Base-by-base conservation (phyloP, 352 stramenopile species). In the Pseudoperonospora humuli region DNA sequence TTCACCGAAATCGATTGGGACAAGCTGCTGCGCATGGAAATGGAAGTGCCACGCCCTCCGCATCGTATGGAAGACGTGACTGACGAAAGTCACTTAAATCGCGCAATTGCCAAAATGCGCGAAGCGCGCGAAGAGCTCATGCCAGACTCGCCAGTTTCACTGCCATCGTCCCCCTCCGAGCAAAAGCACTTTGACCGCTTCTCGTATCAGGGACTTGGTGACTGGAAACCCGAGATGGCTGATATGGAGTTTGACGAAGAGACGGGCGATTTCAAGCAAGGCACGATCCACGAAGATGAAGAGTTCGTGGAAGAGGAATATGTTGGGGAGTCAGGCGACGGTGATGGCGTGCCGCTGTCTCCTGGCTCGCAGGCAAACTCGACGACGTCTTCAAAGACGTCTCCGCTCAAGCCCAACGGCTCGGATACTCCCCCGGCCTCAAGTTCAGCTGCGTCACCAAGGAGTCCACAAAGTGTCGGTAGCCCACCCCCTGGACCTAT, bases 111-210 rank as follows among this genome's bases (percentile, higher is more conserved):
- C 21, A 82, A 81, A 60, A 77, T 80, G 52, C 70, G 73, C 18
- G 73, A 85, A 36, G 70, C 70, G 3, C 70, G 73, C 26, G 73
- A 85, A 61, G 73, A 85, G 42, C 48, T 85, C 14, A 85, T 85
- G 73, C 73, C 73, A 0, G 73, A 85, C 47, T 85, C 73, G 27
- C 73, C 73, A 0, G 73, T 85, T 20, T 78, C 70, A 21, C 38
- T 85, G 38, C 73, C 73, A 31, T 81, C 63, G 14, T 85, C 73
- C 8, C 73, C 73, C 17, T 80, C 64, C 6, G 70, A 82, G 43
- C 56, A 77, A 52, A 80, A 76, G 55, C 73, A 85, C 53, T 85
- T 85, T 47, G 73, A 85, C 39, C 70, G 73, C 32, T 85, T 85
- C 47, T 85, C 73, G 45, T 85, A 85, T 52, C 65, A 75, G 31